phyloP scores from a whole-genome alignment of 2,329 filamentous ascomycete species.

The Verticillium dahliae region DNA sequence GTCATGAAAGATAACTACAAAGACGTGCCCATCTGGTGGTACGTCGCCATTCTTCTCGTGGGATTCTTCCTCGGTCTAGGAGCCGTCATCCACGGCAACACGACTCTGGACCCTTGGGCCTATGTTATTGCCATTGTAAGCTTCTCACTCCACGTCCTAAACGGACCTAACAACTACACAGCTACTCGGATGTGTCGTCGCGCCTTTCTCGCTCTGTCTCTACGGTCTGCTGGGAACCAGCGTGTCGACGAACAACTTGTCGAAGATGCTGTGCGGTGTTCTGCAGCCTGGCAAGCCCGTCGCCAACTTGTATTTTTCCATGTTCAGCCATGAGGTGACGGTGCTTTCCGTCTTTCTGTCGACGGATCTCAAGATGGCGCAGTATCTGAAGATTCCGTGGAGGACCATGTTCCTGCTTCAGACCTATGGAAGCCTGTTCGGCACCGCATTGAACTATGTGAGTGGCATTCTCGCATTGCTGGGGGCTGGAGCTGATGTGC shows the following conservation, averaged over 20 bases:
- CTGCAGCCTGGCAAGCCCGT: constrained; percentile 32
- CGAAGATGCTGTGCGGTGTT: constrained; percentile 41
- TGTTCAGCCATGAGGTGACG: constrained; percentile 24
- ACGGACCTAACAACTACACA: neutral
- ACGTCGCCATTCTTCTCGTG: constrained; percentile 23
- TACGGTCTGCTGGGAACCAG: constrained; percentile 7
- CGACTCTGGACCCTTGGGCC: constrained; percentile 8
- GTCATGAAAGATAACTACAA: constrained; percentile 31
- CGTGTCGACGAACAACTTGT: constrained; percentile 22
- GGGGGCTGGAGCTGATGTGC: neutral
- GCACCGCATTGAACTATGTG: constrained; percentile 34
- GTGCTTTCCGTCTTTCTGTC: constrained; percentile 23
- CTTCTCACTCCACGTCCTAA: neutral
- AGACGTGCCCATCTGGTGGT: constrained; percentile 36
- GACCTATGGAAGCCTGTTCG: constrained; percentile 32
- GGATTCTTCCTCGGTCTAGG: constrained; percentile 28
- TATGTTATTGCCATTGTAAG: constrained; percentile 9
- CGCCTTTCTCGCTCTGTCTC: constrained; percentile 8
- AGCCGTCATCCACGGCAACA: constrained; percentile 22
- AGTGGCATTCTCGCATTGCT: neutral
- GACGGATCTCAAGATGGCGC: constrained; percentile 60
- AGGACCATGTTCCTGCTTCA: constrained; percentile 61
- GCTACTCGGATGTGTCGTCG: constrained; percentile 9
- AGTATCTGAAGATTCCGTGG: constrained; percentile 67
- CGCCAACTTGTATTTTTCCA: constrained; percentile 37